Evolutionary conservation across 2,329 filamentous ascomycete genomes (phyloP).

Genomic region (Diaporthe nobilis): DNA sequence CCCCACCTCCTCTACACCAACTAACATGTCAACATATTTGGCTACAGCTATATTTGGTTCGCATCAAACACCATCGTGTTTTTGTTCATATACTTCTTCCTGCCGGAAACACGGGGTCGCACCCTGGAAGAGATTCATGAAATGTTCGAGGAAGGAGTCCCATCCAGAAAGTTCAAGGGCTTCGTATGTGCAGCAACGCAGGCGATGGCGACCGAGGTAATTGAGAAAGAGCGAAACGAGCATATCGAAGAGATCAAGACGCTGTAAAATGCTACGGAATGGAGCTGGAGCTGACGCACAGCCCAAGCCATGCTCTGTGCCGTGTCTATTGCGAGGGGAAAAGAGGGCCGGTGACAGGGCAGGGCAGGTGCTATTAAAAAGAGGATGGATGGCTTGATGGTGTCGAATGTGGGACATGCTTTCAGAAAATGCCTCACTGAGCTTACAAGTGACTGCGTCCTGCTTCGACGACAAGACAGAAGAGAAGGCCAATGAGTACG

Average conservation of each 20-base stretch:
- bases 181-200: conserved; percentile 2
- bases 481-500: neutral
- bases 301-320: neutral
- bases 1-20: neutral
- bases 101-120: conserved; percentile 60
- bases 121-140: conserved; percentile 64
- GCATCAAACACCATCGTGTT: conserved; percentile 52
- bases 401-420: neutral
- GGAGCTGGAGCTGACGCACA: too few species aligned
- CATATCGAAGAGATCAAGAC: neutral
- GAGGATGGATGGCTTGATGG: neutral
- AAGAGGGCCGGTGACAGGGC: neutral
- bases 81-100: conserved; percentile 59
- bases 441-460: too few species aligned
- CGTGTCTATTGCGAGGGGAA: neutral
- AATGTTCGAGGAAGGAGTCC: conserved; percentile 52
- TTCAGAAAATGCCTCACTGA: neutral
- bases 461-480: neutral
- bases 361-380: neutral
- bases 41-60: conserved; percentile 56
- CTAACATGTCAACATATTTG: neutral
- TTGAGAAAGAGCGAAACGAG: neutral
- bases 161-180: conserved; percentile 42
- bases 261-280: neutral
- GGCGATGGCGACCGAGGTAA: neutral